These are phyloP conservation scores for Eruca vesicaria DNA, from an alignment of 441 rosid species.

Conservation along the genomic window DNA sequence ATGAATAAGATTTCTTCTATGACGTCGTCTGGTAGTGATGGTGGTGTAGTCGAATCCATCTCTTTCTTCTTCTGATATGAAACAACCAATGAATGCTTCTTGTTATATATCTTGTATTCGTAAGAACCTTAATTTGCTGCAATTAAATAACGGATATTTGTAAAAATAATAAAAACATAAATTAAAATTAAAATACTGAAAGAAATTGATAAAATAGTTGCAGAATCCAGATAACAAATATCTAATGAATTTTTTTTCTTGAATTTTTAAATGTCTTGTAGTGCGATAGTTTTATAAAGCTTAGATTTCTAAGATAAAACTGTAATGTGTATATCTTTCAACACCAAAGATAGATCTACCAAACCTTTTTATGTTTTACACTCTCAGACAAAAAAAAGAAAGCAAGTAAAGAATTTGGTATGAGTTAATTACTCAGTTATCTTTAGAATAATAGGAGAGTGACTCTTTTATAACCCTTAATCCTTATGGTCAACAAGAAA, in stretches of 20 bases:
- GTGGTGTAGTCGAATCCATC: not conserved
- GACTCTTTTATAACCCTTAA: not conserved
- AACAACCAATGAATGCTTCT: not conserved
- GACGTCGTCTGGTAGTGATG: not conserved
- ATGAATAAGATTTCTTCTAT: constrained; percentile 8
- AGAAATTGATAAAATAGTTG: not conserved
- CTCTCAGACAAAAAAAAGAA: not conserved
- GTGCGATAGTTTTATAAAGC: not conserved
- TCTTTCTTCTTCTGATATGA: not conserved
- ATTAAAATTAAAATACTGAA: no score
- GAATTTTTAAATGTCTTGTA: not conserved
- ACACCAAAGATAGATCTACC: not conserved
- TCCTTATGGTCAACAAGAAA: not conserved
- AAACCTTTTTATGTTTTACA: no score
- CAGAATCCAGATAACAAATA: not conserved
- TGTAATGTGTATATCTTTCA: not conserved
- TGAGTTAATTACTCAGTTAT: no score
- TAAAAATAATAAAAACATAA: not conserved
- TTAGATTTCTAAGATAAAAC: not conserved
- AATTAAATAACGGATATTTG: not conserved
- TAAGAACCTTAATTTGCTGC: not conserved
- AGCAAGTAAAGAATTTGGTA: not conserved
- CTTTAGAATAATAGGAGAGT: not conserved
- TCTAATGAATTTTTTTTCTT: not conserved
- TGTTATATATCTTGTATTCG: not conserved